Evolutionary conservation across 2,329 filamentous ascomycete genomes (phyloP), one percentile per base, ranked within the genome.

Genomic region (Curvularia eragrostidis): DNA sequence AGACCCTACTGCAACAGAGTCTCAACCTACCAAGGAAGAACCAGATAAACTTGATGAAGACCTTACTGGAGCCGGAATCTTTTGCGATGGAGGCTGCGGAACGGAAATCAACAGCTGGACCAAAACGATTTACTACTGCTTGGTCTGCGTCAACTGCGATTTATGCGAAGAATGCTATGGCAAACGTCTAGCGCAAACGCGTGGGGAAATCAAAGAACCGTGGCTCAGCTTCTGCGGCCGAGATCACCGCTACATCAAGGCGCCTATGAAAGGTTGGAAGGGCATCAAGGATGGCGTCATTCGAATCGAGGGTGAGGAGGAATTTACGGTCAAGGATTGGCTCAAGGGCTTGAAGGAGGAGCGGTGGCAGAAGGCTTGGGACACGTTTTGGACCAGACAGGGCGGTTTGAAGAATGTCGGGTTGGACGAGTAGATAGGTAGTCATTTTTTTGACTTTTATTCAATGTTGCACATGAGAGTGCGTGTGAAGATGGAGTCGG

Each of bases 331-430:
- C 10, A 54, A 50, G 36, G 58, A 59, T 1, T 70, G 64, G 66
- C 21, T 69, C 8, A 52, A 50, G 30, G 54, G 48, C 8, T 28
- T 67, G 30, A 63, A 66, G 47, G 58, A 67, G 34, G 56, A 60
- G 21, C 58, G 54, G 32, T 71, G 65, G 68, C 44, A 32, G 15
- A 52, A 58, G 21, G 67, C 65, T 24, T 71, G 66, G 66, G 56
- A 62, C 28, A 41, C 9, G 12, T 68, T 57, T 39, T 70, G 65
- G 67, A 48, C 43, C 12, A 57, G 34, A 32, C 56, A 64, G 34
- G 58, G 55, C 24, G 57, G 59, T 5, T 41, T 63, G 32, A 61
- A 54, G 50, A 48, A 66, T 56, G 50, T 66, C 19, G 56, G 43
- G 1, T 6, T 32, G 1, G 43, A 41, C 8, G 43, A 23, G 12